Percentiles rank a stretch among this genome's conserved stretches.
These are phyloP conservation scores for Cercospora sojina DNA, from an alignment of 2,329 filamentous ascomycete species.

Conservation along the genomic window DNA sequence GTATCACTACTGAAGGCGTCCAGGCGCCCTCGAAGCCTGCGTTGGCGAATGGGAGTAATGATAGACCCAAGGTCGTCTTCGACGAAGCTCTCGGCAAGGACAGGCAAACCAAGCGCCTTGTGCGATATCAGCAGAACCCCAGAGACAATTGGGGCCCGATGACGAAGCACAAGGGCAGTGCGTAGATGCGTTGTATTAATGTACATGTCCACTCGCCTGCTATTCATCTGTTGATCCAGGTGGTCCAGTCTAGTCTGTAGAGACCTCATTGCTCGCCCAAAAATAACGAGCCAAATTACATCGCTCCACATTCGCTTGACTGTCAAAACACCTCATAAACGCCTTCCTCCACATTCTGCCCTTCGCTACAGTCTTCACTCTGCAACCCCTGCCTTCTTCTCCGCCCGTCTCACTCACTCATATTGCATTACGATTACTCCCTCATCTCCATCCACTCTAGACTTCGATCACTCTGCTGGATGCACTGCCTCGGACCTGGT, in stretches of 20 bases:
- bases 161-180: slow-evolving; percentile 48
- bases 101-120: slow-evolving; percentile 63
- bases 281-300: not conserved
- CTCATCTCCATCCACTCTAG: not conserved
- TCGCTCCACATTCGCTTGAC: not conserved
- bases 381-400: not conserved
- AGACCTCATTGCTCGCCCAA: not conserved
- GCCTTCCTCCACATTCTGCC: not conserved
- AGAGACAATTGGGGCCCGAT: slow-evolving; percentile 92
- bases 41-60: slow-evolving; percentile 27
- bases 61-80: slow-evolving; percentile 65
- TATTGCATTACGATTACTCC: not conserved
- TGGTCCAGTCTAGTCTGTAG: not conserved
- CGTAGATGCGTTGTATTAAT: slow-evolving; percentile 10
- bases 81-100: slow-evolving; percentile 76
- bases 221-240: not conserved
- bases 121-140: slow-evolving; percentile 88
- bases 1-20: slow-evolving; percentile 23
- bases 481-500: not conserved
- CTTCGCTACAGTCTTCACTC: not conserved
- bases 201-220: not conserved
- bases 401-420: not conserved
- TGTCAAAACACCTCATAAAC: not conserved
- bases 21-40: not conserved
- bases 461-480: not conserved